Percentiles rank a stretch among this genome's conserved stretches.
Evolutionary conservation across 2,329 filamentous ascomycete species (phyloP).

Genomic region (Penicillium sp.): DNA sequence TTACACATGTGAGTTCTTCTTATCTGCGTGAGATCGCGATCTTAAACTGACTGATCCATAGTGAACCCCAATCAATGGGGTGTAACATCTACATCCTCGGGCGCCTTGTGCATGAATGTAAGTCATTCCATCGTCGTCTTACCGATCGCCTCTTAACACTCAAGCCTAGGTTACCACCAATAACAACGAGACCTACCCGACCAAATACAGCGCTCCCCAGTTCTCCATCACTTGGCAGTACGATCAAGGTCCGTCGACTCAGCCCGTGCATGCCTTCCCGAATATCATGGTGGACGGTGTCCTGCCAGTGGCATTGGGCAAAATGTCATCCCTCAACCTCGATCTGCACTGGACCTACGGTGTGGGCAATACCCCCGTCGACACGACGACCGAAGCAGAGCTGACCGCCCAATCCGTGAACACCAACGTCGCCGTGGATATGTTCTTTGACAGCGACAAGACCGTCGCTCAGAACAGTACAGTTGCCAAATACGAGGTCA

Average conservation of each 20-base stretch:
- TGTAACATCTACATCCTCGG: slow-evolving; percentile 36
- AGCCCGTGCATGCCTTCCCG: slow-evolving; percentile 54
- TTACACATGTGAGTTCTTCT: slow-evolving; percentile 44
- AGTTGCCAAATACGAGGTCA: slow-evolving; percentile 48
- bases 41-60: slow-evolving; percentile 20
- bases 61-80: slow-evolving; percentile 58
- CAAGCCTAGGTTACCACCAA: slow-evolving; percentile 44
- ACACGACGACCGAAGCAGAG: slow-evolving; percentile 33
- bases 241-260: slow-evolving; percentile 37
- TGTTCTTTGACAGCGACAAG: slow-evolving; percentile 52
- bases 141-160: not conserved
- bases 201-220: slow-evolving; percentile 45
- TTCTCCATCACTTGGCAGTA: slow-evolving; percentile 55
- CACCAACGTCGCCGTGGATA: slow-evolving; percentile 56
- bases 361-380: slow-evolving; percentile 41
- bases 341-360: slow-evolving; percentile 51
- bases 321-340: slow-evolving; percentile 42
- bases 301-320: slow-evolving; percentile 43
- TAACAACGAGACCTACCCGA: slow-evolving; percentile 51
- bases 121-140: slow-evolving; percentile 22
- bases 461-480: slow-evolving; percentile 39
- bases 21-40: not conserved
- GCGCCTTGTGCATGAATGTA: slow-evolving; percentile 52
- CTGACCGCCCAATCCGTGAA: slow-evolving; percentile 42
- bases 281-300: slow-evolving; percentile 49